These are phyloP conservation scores for Xylariaceae sp. DNA, from an alignment of 2,329 filamentous ascomycete species.

Conservation along the genomic window DNA sequence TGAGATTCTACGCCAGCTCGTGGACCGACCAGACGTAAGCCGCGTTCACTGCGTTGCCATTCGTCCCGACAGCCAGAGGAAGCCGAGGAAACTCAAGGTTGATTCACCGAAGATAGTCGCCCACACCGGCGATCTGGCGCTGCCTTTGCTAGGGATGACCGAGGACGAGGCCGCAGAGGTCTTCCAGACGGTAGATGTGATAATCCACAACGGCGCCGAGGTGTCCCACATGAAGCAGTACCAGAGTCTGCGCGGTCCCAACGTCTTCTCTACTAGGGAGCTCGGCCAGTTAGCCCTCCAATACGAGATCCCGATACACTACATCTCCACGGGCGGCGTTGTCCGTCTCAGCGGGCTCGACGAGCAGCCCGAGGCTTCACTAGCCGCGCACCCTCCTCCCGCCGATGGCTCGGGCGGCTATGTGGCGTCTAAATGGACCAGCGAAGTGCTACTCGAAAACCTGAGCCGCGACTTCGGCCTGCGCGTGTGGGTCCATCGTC, in stretches of 20 bases:
- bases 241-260: not conserved
- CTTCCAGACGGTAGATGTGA: not conserved
- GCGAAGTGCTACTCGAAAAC: conserved; percentile 29
- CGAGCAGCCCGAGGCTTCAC: conserved; percentile 1
- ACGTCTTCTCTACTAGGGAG: not conserved
- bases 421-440: conserved; percentile 31
- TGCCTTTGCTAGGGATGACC: not conserved
- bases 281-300: not conserved
- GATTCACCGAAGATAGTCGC: not conserved
- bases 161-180: not conserved
- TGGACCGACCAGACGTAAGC: not conserved
- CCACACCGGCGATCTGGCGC: not conserved
- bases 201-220: conserved; percentile 1
- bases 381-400: conserved; percentile 9
- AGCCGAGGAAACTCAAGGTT: not conserved
- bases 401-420: conserved; percentile 26
- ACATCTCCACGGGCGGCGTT: not conserved
- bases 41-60: conserved; percentile 1
- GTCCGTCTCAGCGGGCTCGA: not conserved
- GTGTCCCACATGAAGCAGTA: not conserved
- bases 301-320: not conserved
- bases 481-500: not conserved
- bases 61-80: not conserved
- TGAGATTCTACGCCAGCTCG: conserved; percentile 2
- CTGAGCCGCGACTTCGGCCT: not conserved